Evolutionary conservation across 768 basidiomycete species (phyloP).

Genomic region (Nevesoporus exiguus): DNA sequence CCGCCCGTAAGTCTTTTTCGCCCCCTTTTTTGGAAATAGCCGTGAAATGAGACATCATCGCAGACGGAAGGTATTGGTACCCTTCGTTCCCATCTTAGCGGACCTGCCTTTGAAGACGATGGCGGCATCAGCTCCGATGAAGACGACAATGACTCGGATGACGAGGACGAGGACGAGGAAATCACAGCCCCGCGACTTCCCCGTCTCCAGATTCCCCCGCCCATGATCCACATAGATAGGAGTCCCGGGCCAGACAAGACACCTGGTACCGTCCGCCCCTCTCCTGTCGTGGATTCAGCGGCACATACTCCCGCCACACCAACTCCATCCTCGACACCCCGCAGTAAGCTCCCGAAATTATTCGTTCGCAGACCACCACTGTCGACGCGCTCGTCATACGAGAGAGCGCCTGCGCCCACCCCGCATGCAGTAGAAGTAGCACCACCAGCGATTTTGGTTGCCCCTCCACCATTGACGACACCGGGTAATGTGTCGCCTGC

Average conservation of each 20-base stretch:
- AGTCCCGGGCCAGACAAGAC: conserved; percentile 15
- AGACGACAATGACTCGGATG: conserved; percentile 34
- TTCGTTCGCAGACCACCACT: conserved; percentile 34
- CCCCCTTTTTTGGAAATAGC: background rate
- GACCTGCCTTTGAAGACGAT: conserved; percentile 68
- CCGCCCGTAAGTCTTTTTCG: conserved; percentile 59
- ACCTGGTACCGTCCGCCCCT: conserved; percentile 24
- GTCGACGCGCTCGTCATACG: conserved; percentile 31
- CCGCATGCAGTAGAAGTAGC: background rate
- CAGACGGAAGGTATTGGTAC: conserved; percentile 89
- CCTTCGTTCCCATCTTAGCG: conserved; percentile 56
- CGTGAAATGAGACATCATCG: background rate
- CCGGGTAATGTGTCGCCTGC: conserved; percentile 9
- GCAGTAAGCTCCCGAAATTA: conserved; percentile 32
- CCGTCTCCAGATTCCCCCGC: conserved; percentile 24
- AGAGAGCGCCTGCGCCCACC: conserved; percentile 10
- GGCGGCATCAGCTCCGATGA: conserved; percentile 64
- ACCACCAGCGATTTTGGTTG: conserved; percentile 13
- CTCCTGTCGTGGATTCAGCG: conserved; percentile 18
- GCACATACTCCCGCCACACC: conserved; percentile 27
- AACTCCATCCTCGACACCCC: conserved; percentile 22
- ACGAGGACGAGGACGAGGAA: conserved; percentile 31
- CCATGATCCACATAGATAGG: conserved; percentile 18
- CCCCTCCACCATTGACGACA: conserved; percentile 10
- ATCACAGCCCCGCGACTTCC: conserved; percentile 28